Percentiles rank a stretch among this genome's conserved stretches.
Conservation (phyloP, 2,329 filamentous ascomycete species). For the Phialophora macrospora region DNA sequence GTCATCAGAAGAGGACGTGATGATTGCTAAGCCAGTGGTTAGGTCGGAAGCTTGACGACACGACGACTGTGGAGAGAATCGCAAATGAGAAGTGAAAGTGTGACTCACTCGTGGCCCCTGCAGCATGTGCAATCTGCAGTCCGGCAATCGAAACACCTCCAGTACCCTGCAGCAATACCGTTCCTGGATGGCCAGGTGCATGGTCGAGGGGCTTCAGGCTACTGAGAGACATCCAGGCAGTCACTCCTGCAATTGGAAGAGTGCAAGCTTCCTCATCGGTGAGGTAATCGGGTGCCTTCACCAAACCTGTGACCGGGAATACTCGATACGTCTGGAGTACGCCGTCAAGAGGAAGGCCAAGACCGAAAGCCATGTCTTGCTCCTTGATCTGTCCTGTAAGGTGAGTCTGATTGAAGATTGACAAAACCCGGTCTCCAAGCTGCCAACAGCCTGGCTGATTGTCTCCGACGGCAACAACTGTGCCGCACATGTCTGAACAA, state of each 20-base stretch:
- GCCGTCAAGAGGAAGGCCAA: constrained; percentile 47
- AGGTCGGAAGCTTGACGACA: constrained; percentile 34
- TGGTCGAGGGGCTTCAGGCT: constrained; percentile 51
- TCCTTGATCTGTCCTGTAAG: constrained; percentile 47
- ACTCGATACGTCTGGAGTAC: constrained; percentile 52
- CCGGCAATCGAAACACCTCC: constrained; percentile 55
- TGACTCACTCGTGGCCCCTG: constrained; percentile 53
- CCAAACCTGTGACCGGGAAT: constrained; percentile 49
- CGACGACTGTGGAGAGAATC: neutral
- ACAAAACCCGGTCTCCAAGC: constrained; percentile 48
- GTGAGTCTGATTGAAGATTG: constrained; percentile 49
- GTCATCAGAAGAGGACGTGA: constrained; percentile 57
- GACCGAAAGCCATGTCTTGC: constrained; percentile 47
- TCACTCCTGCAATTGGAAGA: constrained; percentile 54
- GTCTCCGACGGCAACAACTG: constrained; percentile 49
- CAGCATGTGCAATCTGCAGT: constrained; percentile 55
- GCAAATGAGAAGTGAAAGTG: constrained; percentile 40
- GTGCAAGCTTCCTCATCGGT: constrained; percentile 51
- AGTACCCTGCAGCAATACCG: constrained; percentile 52
- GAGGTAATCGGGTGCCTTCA: constrained; percentile 49
- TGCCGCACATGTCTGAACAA: constrained; percentile 51
- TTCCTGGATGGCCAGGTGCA: constrained; percentile 53
- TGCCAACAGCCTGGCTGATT: constrained; percentile 41
- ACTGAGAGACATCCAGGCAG: constrained; percentile 57
- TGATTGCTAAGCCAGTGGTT: constrained; percentile 48